Base-by-base conservation (phyloP, 2,329 filamentous ascomycete species). In the Escovopsis weberi region DNA sequence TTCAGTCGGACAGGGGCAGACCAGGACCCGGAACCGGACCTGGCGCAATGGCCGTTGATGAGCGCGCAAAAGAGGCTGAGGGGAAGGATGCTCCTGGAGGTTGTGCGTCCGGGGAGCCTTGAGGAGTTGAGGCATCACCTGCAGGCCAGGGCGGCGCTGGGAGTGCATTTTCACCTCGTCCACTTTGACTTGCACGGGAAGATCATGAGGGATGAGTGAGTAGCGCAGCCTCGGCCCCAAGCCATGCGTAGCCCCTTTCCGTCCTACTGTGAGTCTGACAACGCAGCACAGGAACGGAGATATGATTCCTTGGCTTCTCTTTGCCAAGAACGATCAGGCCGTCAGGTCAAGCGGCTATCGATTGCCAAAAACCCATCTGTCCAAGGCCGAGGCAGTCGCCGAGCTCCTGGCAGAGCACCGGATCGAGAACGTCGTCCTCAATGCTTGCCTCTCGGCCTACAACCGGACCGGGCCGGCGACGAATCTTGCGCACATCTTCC, bases 41-140 rank as follows among this genome's bases (percentile, higher is more conserved):
- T 58, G 41, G 54, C 52, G 15, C 56, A 58, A 38, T 57, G 43
- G 46, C 53, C 51, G 26, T 48, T 57, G 41, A 57, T 56, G 52
- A 56, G 45, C 23, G 37, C 53, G 36, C 56, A 58, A 37, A 51
- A 51, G 43, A 55, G 48, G 43, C 49, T 55, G 32, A 43, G 47
- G n/a, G 49, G 52, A 38, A 45, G 52, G 34, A 41, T 56, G 45
- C 42, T 49, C 33, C 46, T 55, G 35, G 52, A 53, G 40, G 49
- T 55, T 30, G 53, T 53, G 38, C 45, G 53, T 34, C 51, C 51
- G 19, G 52, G 54, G 9, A 50, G 51, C 40, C 40, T 50, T 11
- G 51, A 55, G 36, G 51, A 56, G 41, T 34, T 57, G 43, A 44
- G 47, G 32, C 43, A 37, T 18, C 54, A 56, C 43, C 37, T 56